phyloP scores from a whole-genome alignment of 768 basidiomycete species.

The Tremella fuciformis region DNA sequence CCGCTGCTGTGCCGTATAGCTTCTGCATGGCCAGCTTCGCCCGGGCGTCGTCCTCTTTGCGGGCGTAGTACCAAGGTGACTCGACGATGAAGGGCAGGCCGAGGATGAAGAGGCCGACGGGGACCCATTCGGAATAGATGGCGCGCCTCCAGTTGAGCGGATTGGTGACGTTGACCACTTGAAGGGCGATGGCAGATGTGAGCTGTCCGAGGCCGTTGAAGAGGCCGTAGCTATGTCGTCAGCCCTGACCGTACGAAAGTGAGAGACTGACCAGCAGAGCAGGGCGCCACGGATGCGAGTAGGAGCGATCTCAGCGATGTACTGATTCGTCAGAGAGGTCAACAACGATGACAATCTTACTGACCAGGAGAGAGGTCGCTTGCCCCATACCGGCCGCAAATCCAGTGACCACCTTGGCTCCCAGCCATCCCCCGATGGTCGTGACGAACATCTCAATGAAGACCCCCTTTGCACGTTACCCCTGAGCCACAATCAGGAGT shows the following conservation, averaged over 20 bases:
- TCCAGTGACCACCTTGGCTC: conserved; percentile 15
- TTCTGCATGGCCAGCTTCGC: conserved; percentile 20
- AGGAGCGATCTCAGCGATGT: conserved; percentile 27
- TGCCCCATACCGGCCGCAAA: conserved; percentile 20
- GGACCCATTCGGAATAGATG: conserved; percentile 24
- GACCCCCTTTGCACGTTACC: background rate
- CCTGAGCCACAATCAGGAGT: background rate
- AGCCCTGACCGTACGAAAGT: too few relatives aligned
- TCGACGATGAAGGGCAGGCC: conserved; percentile 22
- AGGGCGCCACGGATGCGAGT: conserved; percentile 24
- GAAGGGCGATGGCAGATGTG: conserved; percentile 17
- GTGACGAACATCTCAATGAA: conserved; percentile 15
- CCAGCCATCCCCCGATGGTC: conserved; percentile 13
- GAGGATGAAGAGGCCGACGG: conserved; percentile 24
- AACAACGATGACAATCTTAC: background rate
- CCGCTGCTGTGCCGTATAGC: conserved; percentile 22
- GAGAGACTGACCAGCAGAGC: conserved; percentile 12
- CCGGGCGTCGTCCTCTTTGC: conserved; percentile 14
- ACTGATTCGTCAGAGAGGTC: conserved; percentile 5
- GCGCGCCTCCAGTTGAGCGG: conserved; percentile 22
- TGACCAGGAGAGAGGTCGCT: conserved; percentile 23
- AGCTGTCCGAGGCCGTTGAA: conserved; percentile 21
- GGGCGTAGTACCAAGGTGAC: conserved; percentile 21
- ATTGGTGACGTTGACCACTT: conserved; percentile 9
- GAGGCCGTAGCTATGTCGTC: conserved; percentile 15